phyloP scores from a whole-genome alignment of 176 grass and related monocot genomes.

The Rhynchospora pubera region DNA sequence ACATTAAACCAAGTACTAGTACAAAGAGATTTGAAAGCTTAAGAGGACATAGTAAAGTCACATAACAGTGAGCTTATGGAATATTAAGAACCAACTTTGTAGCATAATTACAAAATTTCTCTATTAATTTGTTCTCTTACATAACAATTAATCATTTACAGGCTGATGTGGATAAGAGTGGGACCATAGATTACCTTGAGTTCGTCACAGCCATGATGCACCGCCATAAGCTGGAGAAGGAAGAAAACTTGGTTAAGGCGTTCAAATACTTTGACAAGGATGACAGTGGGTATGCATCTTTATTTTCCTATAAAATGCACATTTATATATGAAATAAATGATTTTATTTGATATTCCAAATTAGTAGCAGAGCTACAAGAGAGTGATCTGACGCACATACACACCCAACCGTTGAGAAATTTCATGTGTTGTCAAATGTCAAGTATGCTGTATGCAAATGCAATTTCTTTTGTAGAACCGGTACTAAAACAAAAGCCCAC shows the following conservation, averaged over 20 bases:
- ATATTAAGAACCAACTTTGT: not conserved
- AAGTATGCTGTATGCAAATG: no score
- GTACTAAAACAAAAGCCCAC: not conserved
- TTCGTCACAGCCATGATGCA: conserved; percentile 17
- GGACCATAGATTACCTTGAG: conserved; percentile 20
- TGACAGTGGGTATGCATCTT: not conserved
- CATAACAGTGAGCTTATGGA: not conserved
- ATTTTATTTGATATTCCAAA: not conserved
- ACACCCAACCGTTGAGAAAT: not conserved
- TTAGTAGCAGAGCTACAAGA: not conserved
- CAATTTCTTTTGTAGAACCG: not conserved
- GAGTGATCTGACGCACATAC: not conserved
- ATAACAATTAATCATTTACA: not conserved
- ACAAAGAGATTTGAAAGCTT: not conserved
- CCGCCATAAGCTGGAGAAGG: conserved; percentile 8
- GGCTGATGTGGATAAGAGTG: conserved; percentile 14
- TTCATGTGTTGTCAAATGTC: not conserved
- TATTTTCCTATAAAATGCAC: not conserved
- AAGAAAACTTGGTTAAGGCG: conserved; percentile 13
- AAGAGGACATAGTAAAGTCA: not conserved
- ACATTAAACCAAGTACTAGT: not conserved
- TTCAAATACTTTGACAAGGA: conserved; percentile 21
- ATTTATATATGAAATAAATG: not conserved
- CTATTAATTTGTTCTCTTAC: not conserved
- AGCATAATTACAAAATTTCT: not conserved